Percentiles rank a stretch among this genome's conserved stretches.
Evolutionary conservation across 441 rosid species (phyloP).

Genomic region (Metrosideros polymorpha): DNA sequence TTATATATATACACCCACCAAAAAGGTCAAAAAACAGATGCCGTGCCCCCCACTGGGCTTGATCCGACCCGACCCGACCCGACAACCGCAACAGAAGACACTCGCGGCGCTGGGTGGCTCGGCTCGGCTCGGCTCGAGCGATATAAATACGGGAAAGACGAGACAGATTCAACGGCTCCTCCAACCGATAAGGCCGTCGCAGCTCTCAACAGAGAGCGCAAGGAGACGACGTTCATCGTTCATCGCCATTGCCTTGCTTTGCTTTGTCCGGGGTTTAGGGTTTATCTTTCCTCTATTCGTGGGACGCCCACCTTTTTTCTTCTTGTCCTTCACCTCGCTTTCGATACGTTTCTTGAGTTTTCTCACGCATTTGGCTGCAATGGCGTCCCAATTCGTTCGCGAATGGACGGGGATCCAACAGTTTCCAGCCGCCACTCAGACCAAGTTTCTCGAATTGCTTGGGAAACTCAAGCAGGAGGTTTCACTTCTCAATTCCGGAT

Average conservation of each 20-base stretch:
- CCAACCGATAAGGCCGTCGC: neutral
- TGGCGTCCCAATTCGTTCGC: slow-evolving; percentile 53
- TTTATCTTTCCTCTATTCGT: neutral
- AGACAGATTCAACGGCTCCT: neutral
- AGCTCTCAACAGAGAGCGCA: neutral
- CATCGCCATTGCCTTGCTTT: neutral
- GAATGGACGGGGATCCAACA: slow-evolving; percentile 92
- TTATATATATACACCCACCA: neutral
- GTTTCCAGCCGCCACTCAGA: slow-evolving; percentile 80
- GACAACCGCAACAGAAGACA: neutral
- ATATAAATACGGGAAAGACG: neutral
- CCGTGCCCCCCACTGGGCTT: neutral
- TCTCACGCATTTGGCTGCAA: neutral
- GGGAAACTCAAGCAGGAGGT: slow-evolving; percentile 84
- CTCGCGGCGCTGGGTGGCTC: neutral
- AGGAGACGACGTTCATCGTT: neutral
- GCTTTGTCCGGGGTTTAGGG: neutral
- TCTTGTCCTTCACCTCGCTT: neutral
- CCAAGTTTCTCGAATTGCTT: slow-evolving; percentile 61
- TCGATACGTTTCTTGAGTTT: neutral
- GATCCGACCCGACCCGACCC: neutral
- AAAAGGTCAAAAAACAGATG: neutral
- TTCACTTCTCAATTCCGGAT: neutral
- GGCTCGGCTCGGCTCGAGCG: neutral
- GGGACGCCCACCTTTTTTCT: neutral